Evolutionary conservation across 805 yeast genomes (phyloP), one percentile per base, ranked within the genome.

Genomic region (Yamadazyma phyllophila): DNA sequence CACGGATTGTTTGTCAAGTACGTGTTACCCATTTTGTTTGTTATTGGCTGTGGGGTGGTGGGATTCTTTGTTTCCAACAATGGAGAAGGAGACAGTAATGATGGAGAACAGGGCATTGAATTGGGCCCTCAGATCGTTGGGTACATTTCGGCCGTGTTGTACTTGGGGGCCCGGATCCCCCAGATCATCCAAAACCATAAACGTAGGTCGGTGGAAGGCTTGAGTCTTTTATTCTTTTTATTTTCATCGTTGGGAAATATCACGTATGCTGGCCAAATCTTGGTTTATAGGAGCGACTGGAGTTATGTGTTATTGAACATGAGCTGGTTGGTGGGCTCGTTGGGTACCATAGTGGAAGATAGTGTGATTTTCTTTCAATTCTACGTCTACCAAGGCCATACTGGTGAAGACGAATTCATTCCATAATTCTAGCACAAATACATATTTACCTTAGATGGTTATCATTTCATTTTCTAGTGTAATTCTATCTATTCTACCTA

Each of bases 181-280:
- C 99, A 92, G 65, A 85, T 92, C 44, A 67, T 78, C 46, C 95
- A 87, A 59, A 92, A 92, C 66, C 79, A 82, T 61, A 71, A 71
- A 39, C 78, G 96, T 52, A 81, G 83, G 57, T 85, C 96, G 4
- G 90, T 90, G 45, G 77, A 80, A 46, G 98, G 98, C 1, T 83
- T 94, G 55, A 85, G 96, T 45, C 78, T 92, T 50, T 77, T 88
- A 43, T 87, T 86, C 65, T 85, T 86, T 67, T 63, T 86, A 52
- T 81, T 85, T 51, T 83, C 91, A 26, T 77, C 85, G 8, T 67
- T 85, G 55, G 95, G 94, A 14, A 86, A 86, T 61, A 58, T 85
- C 50, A 82, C 92, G 4, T 87, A 84, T 56, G 87, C 90, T 16
- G 77, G 81, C 39, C 90, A 85, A 59, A 85, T 86, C 44, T 63